Conservation (phyloP, 1,139 yeast species). For the Yamadazyma sp. region DNA sequence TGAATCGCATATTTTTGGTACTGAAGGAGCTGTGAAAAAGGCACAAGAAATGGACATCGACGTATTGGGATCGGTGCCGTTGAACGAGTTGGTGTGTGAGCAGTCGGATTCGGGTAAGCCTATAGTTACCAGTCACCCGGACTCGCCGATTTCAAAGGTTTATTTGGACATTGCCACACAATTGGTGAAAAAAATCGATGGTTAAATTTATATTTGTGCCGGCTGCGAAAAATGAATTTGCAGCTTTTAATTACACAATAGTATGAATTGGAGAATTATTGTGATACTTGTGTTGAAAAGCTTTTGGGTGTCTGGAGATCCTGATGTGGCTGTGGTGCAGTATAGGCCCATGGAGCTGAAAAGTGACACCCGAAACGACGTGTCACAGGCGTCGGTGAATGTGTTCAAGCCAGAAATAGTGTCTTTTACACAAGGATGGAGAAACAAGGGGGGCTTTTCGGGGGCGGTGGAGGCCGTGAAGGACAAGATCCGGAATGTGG, state of each 20-base stretch:
- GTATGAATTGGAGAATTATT: not conserved
- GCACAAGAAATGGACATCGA: constrained; percentile 53
- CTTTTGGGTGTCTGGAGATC: not conserved
- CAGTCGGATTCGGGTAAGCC: constrained; percentile 70
- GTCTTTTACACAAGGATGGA: too few species aligned
- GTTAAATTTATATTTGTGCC: not conserved
- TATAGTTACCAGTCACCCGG: constrained; percentile 49
- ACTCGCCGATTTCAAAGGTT: constrained; percentile 31
- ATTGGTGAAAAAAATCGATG: constrained; percentile 14
- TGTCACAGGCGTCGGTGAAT: not conserved
- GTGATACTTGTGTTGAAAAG: not conserved
- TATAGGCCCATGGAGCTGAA: not conserved
- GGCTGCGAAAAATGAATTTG: constrained; percentile 1
- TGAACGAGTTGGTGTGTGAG: constrained; percentile 59
- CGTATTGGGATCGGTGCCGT: constrained; percentile 66
- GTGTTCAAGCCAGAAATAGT: not conserved
- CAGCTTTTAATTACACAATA: not conserved
- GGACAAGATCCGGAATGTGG: not conserved
- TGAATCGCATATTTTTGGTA: constrained; percentile 73
- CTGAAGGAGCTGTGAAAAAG: constrained; percentile 60
- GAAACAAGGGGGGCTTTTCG: not conserved
- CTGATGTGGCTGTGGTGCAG: constrained; percentile 1
- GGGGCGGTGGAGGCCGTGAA: not conserved
- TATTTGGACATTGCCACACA: constrained; percentile 47
- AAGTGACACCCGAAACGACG: not conserved